Evolutionary conservation across 192 early-diverging fungal genomes (phyloP), one percentile per base, ranked within the genome.

Genomic region (Backusella macrospora): DNA sequence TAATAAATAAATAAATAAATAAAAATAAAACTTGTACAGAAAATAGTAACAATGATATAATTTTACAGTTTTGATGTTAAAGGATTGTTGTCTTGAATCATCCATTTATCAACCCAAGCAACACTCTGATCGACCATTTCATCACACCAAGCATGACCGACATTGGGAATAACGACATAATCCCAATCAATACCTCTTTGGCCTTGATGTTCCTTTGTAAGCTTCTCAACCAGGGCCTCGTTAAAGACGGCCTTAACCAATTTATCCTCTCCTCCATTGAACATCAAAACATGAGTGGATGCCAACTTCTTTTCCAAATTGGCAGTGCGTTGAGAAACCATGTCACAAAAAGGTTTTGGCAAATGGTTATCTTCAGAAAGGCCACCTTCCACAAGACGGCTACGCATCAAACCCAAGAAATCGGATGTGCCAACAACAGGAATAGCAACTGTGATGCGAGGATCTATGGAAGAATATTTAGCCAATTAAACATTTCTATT

Each of bases 81-180:
- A 59, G 12, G 26, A 4, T 5, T n/a, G 34, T 69, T 26, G 1
- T 48, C 14, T 69, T 73, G 21, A 0, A 76, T 62, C 70, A 79
- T 67, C 78, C 78, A 79, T 46, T 63, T 45, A 48, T 68, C 26
- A 21, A 70, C 71, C 78, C 78, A 79, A 21, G 66, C 52, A 43
- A 47, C 55, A 48, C 70, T 69, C n/a, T 62, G 18, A 4, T 71
- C 15, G 1, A 69, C 52, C 78, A 79, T 79, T 37, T 68, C 55
- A 23, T 64, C 48, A 23, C 70, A 79, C 73, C 78, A 79, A 59
- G 42, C 78, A 72, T 79, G 78, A 3, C 74, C 78, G 8, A 79
- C 70, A 16, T 38, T 38, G 5, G 67, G 69, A 14, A 75, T n/a
- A n/a, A 75, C 23, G 12, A 71, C 15, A 6, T 18, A 72, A 13